Evolutionary conservation across 1,284 basidiomycete genomes (phyloP), one percentile per base, ranked within the genome.

Genomic region (Melampsora americana): DNA sequence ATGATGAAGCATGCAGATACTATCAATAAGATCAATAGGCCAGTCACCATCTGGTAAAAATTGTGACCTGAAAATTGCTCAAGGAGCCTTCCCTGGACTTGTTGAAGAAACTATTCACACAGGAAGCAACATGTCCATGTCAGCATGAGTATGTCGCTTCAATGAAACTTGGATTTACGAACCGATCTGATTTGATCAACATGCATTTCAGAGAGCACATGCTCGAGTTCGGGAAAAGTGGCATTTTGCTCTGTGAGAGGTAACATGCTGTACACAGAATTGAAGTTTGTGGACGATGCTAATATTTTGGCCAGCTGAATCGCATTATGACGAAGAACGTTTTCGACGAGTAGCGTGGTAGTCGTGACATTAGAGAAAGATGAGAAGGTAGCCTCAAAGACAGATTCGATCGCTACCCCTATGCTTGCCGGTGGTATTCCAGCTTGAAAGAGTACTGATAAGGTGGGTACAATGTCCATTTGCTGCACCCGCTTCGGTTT

Each of bases 391-490:
- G 56, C 18, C 12, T 69, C 12, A 1, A 80, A 39, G 0, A 64
- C 79, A 0, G 78, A 78, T 18, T 46, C 26, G 59, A 80, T 79
- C n/a, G 78, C 48, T 66, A 76, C 72, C 9, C 79, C 80, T 62
- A 80, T 79, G 61, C 79, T 79, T 53, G 78, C 78, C 7, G 78
- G 78, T 1, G 80, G 79, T 14, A 80, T 79, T 7, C 78, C 79
- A 5, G 78, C 59, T 23, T 77, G 77, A 46, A 80, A 74, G 2
- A 80, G 75, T 2, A 74, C 56, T 32, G 71, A 65, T 11, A 80
- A 62, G 0, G 80, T 80, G 16, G 80, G 80, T 1, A 80, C 80
- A 35, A 80, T 74, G 72, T 80, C 80, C 72, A 80, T 73, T 66
- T 80, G 80, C 18, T 80, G 77, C 1, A 80, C 77, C 12, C 14